A percentile compares a stretch with the other conserved stretches of the same genome.
Evolutionary conservation across 768 basidiomycete species (phyloP).

Genomic region (Dacryopinax spathularia): DNA sequence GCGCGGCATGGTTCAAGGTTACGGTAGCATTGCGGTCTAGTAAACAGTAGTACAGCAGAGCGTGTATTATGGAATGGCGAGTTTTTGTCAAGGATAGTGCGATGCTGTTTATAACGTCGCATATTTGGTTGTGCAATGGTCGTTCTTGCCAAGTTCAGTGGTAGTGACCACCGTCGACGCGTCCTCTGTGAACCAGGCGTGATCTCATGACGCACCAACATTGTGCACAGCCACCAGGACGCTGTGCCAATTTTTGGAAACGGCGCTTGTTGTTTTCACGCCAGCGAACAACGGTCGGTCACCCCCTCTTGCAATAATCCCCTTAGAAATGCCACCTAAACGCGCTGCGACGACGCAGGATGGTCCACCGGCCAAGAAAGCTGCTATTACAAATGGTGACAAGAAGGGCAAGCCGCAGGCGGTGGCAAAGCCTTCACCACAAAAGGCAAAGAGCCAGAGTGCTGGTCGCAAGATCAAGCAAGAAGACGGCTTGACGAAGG

Average conservation of each 20-base stretch:
- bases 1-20: too few species aligned
- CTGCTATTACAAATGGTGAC: background rate
- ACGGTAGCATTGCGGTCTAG: too few species aligned
- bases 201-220: background rate
- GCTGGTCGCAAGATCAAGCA: background rate
- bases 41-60: too few species aligned
- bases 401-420: background rate
- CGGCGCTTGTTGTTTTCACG: background rate
- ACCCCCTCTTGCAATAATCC: background rate
- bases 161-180: too few species aligned
- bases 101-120: too few species aligned
- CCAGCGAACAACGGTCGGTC: background rate
- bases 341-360: background rate
- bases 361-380: conserved; percentile 7
- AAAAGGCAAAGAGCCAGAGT: background rate
- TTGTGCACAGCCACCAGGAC: background rate
- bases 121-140: too few species aligned
- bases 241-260: background rate
- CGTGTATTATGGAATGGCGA: too few species aligned
- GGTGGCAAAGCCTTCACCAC: background rate
- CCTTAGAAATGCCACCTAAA: background rate
- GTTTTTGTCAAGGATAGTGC: too few species aligned
- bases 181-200: too few species aligned
- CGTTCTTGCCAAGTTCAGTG: too few species aligned
- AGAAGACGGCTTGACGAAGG: background rate